Evolutionary conservation across 305 asterid genomes (phyloP).

Genomic region (Euphrasia arctica): DNA sequence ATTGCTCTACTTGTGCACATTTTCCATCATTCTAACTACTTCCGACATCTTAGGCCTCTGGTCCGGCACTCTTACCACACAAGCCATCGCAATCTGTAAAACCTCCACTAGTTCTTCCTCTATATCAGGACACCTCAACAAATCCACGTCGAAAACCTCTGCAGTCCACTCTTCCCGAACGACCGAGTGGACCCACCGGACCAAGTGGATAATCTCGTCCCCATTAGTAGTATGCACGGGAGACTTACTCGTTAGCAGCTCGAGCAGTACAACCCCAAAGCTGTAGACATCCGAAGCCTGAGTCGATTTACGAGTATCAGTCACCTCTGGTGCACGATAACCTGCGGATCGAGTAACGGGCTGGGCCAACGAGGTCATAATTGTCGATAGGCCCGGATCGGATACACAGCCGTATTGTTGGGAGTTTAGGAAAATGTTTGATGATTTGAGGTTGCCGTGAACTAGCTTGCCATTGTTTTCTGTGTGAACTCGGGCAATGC

Average conservation of each 20-base stretch:
- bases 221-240: slow-evolving; percentile 69
- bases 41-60: slow-evolving; percentile 75
- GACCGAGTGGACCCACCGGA: slow-evolving; percentile 90
- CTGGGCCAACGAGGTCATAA: slow-evolving; percentile 60
- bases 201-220: slow-evolving; percentile 72
- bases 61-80: slow-evolving; percentile 68
- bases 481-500: slow-evolving; percentile 63
- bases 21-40: slow-evolving; percentile 62
- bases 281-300: slow-evolving; percentile 77
- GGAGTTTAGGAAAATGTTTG: slow-evolving; percentile 69
- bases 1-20: slow-evolving; percentile 31
- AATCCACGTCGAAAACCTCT: slow-evolving; percentile 74
- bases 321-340: slow-evolving; percentile 76
- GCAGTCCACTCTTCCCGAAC: slow-evolving; percentile 97
- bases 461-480: slow-evolving; percentile 65
- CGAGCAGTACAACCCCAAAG: slow-evolving; percentile 72
- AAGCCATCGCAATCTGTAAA: slow-evolving; percentile 74
- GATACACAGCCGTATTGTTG: slow-evolving; percentile 60
- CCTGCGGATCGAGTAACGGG: slow-evolving; percentile 73
- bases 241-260: slow-evolving; percentile 71
- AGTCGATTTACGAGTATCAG: slow-evolving; percentile 61
- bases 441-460: slow-evolving; percentile 76
- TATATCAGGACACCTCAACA: slow-evolving; percentile 65
- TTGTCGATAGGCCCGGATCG: slow-evolving; percentile 62
- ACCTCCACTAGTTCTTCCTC: slow-evolving; percentile 88